Conservation (phyloP, 495 filamentous ascomycete genomes). For the Tetracladium setigerum region DNA sequence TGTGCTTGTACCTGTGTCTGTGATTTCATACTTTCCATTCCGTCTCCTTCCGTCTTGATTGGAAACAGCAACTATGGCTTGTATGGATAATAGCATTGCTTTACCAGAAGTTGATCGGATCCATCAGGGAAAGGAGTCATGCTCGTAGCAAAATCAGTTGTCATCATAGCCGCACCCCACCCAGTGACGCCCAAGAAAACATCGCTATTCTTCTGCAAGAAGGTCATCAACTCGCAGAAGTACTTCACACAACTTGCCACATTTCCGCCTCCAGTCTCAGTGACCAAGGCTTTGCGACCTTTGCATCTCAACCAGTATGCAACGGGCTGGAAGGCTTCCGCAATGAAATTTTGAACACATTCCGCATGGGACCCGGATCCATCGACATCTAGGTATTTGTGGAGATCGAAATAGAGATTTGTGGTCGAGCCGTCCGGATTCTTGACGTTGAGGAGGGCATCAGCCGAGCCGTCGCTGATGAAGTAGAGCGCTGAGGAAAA, state of each 20-base stretch:
- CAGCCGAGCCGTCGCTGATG: slow-evolving; percentile 34
- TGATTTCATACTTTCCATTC: too few species aligned
- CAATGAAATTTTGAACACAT: slow-evolving; percentile 42
- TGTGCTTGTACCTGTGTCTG: too few species aligned
- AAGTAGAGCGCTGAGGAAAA: slow-evolving; percentile 40
- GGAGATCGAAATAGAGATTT: slow-evolving; percentile 47
- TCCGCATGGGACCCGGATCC: slow-evolving; percentile 39
- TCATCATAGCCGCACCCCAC: slow-evolving; percentile 36
- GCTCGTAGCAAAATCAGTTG: too few species aligned
- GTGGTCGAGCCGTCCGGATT: slow-evolving; percentile 45
- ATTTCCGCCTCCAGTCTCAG: slow-evolving; percentile 47
- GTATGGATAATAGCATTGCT: too few species aligned
- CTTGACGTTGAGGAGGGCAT: slow-evolving; percentile 36
- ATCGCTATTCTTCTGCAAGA: slow-evolving; percentile 35
- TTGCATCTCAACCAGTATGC: slow-evolving; percentile 37
- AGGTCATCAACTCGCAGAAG: slow-evolving; percentile 28
- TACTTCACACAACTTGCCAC: slow-evolving; percentile 31
- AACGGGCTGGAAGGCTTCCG: slow-evolving; percentile 35
- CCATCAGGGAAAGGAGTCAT: too few species aligned
- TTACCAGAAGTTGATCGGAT: too few species aligned
- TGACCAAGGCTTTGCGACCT: slow-evolving; percentile 41
- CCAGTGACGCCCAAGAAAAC: slow-evolving; percentile 45
- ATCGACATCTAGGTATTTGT: slow-evolving; percentile 50
- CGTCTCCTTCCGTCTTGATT: too few species aligned
- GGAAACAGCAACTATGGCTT: too few species aligned